Base-by-base conservation (phyloP, 1,284 basidiomycete genomes). In the Chalciporus sp. region DNA sequence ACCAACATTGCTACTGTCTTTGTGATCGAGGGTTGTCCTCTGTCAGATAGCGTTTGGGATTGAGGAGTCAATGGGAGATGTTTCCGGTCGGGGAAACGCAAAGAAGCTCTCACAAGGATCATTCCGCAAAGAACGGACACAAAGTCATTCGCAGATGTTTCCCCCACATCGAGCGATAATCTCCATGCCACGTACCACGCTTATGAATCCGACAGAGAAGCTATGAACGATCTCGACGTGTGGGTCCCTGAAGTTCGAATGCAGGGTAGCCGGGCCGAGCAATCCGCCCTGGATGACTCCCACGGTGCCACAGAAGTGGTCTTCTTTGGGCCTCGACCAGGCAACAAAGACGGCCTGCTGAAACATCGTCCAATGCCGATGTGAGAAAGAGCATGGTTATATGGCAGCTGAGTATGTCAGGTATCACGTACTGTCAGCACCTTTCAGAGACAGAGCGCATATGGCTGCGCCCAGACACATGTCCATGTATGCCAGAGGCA, bases 11-110 rank as follows among this genome's bases (percentile, higher is more conserved):
- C 29, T 37, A 54, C 27, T n/a, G 20, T 31, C 28, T 12, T 6
- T 53, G 61, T 42, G 55, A 61, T 61, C 62, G 47, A 55, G 57
- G 57, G 52, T 40, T 42, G 35, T 39, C 23, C 35, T 6, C 26
- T 29, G 29, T 17, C 40, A 49, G 16, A 33, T 40, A 27, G 23
- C 11, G 29, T 50, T 61, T 39, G 52, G 42, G 55, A 61, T 31
- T 54, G 49, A 47, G 51, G 33, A 33, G 5, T 42, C 40, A 5
- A 52, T 23, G 26, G 14, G 35, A 11, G 29, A 55, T 20, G 20
- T 43, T n/a, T 2, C 14, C 23, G 35, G 31, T 7, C 7, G 31
- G 19, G 12, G 40, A 41, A 43, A 47, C 20, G 39, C 12, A 27
- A 45, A 11, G 31, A 37, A 28, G 3, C 11, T 41, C 40, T 33